A percentile compares a stretch with the other conserved stretches of the same genome.
Evolutionary conservation across 1,139 yeast species (phyloP).

Genomic region (Geotrichum siamense): DNA sequence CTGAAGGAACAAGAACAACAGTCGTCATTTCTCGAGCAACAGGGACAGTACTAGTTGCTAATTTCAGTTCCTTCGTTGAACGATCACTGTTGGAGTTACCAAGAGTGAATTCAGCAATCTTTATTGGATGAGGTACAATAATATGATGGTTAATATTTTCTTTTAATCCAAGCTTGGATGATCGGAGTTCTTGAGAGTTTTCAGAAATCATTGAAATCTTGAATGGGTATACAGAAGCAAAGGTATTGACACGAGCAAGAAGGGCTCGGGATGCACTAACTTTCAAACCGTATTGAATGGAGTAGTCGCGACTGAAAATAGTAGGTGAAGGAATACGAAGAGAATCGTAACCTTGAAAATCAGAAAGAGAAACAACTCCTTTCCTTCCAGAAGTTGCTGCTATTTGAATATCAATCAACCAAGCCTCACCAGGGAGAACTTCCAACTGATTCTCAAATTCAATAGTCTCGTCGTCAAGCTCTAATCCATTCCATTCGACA

Average conservation of each 20-base stretch:
- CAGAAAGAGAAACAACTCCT: constrained; percentile 27
- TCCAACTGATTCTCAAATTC: constrained; percentile 19
- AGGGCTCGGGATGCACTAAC: constrained; percentile 68
- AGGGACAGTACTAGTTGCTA: constrained; percentile 42
- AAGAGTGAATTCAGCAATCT: constrained; percentile 54
- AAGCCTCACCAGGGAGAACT: constrained; percentile 68
- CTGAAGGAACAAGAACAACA: constrained; percentile 48
- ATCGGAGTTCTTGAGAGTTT: constrained; percentile 28
- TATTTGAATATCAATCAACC: constrained; percentile 75
- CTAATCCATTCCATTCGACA: constrained; percentile 83
- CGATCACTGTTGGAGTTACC: constrained; percentile 16
- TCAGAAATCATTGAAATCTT: constrained; percentile 44
- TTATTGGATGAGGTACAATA: constrained; percentile 67
- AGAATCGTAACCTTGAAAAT: constrained; percentile 29
- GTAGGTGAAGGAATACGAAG: constrained; percentile 44
- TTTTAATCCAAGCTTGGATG: constrained; percentile 66
- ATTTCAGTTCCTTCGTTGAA: constrained; percentile 38
- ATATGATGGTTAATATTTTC: constrained; percentile 80
- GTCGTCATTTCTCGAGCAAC: constrained; percentile 80
- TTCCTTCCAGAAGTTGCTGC: constrained; percentile 46
- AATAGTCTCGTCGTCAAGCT: constrained; percentile 37
- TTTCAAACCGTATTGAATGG: constrained; percentile 68
- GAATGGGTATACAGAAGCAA: constrained; percentile 84
- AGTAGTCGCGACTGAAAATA: constrained; percentile 77
- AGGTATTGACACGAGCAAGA: constrained; percentile 60